phyloP scores from a whole-genome alignment of 768 basidiomycete species.

The Termitomyces sp. region DNA sequence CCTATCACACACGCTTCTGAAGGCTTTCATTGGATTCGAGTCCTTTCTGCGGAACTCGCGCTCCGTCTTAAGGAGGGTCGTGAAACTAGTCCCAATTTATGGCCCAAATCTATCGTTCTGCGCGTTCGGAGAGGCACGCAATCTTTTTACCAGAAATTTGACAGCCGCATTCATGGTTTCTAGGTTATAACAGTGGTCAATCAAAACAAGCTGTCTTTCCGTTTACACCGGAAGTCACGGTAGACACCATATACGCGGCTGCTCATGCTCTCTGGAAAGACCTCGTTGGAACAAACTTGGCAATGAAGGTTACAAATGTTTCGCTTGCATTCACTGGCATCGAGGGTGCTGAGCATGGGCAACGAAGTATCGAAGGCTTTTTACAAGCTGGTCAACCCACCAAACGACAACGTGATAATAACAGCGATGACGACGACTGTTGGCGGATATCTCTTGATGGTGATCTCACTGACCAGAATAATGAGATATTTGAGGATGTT shows the following conservation, averaged over 20 bases:
- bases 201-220: constrained; percentile 90
- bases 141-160: neutral
- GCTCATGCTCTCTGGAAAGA: constrained; percentile 87
- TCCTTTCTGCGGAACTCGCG: constrained; percentile 87
- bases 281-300: constrained; percentile 51
- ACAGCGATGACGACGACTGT: constrained; percentile 10
- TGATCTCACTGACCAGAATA: neutral
- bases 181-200: constrained; percentile 59
- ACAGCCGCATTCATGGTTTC: neutral
- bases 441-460: neutral
- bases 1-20: constrained; percentile 69
- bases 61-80: constrained; percentile 81
- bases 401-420: constrained; percentile 36
- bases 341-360: constrained; percentile 69
- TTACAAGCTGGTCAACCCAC: constrained; percentile 38
- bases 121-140: constrained; percentile 64
- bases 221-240: constrained; percentile 65
- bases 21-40: constrained; percentile 86
- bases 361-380: constrained; percentile 85
- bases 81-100: constrained; percentile 61
- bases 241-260: constrained; percentile 69
- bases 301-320: constrained; percentile 68
- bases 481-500: neutral
- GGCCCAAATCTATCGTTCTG: constrained; percentile 91
- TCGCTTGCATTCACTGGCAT: constrained; percentile 74